phyloP scores from a whole-genome alignment of 768 basidiomycete genomes.

The Hygrocybe punicea region DNA sequence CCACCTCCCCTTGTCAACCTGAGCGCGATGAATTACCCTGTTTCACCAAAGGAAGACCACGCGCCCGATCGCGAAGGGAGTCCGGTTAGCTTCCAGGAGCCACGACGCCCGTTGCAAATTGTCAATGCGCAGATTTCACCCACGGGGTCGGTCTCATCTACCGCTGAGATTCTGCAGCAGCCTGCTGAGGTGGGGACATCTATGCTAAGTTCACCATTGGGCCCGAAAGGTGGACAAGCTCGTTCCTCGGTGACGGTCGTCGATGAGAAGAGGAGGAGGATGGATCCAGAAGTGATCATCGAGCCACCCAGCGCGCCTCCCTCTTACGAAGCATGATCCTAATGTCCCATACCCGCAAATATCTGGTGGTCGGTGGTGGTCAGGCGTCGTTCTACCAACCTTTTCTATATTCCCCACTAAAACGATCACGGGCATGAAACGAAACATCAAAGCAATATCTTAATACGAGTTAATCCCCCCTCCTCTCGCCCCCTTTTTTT shows the following conservation, averaged over 20 bases:
- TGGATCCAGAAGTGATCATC: not conserved
- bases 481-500: no score
- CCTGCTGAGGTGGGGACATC: not conserved
- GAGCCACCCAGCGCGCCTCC: not conserved
- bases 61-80: constrained; percentile 38
- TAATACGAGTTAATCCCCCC: no score
- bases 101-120: constrained; percentile 36
- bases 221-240: constrained; percentile 6
- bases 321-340: not conserved
- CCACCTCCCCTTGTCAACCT: constrained; percentile 15
- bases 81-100: constrained; percentile 42
- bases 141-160: constrained; percentile 20
- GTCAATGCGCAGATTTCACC: constrained; percentile 38
- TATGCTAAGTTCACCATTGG: not conserved
- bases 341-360: no score
- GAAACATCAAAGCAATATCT: no score
- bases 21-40: not conserved
- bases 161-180: not conserved
- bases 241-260: constrained; percentile 11
- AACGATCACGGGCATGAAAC: no score
- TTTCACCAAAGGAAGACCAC: constrained; percentile 11
- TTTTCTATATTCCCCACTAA: no score
- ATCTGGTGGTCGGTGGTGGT: no score
- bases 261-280: not conserved
- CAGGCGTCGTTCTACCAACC: no score